Evolutionary conservation across 345 rosid species (phyloP), one percentile per base, ranked within the genome.

Genomic region (Salix brachista): DNA sequence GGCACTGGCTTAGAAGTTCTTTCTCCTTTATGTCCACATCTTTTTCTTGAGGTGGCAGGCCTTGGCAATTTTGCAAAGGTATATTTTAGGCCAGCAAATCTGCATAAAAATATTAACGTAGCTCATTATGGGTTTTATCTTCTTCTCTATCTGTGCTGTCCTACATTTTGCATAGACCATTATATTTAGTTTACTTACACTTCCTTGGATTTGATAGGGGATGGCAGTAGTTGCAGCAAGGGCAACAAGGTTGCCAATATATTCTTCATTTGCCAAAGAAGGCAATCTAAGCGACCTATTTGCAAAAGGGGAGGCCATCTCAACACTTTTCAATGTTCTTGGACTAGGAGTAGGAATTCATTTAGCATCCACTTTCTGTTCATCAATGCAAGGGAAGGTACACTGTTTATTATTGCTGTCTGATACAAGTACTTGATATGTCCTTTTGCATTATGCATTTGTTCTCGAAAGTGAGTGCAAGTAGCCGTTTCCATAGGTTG

Each of bases 151-250:
- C 46, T 70, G 16, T 64, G 30, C 39, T 50, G 16, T 39, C 54
- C 32, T 50, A 23, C 61, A 28, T 69, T 41, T 4, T 70, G 19
- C 67, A 41, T 28, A 4, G 66, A 60, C 18, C 64, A 14, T 32
- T 74, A 7, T 65, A 60, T 65, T 80, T 14, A 78, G 41, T 78
- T 80, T 44, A 16, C 64, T 60, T 73, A 34, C 65, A 74, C 68
- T 68, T 62, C 17, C 54, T 37, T 68, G 65, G 69, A 82, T 77
- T 83, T 78, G 69, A 81, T 80, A 93, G 98, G 98, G 98, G 75
- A 96, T 96, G 92, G 99, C 98, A 42, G 91, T 90, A 48, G 99
- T 96, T 79, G 99, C 97, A 8, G 97, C 99, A 70, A 86, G 99
- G 79, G 98, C 99, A 50, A 96, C 98, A 67, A 87, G 99, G 80